Base-by-base conservation (phyloP, 2,329 filamentous ascomycete genomes). In the Colletotrichum endophyticum region DNA sequence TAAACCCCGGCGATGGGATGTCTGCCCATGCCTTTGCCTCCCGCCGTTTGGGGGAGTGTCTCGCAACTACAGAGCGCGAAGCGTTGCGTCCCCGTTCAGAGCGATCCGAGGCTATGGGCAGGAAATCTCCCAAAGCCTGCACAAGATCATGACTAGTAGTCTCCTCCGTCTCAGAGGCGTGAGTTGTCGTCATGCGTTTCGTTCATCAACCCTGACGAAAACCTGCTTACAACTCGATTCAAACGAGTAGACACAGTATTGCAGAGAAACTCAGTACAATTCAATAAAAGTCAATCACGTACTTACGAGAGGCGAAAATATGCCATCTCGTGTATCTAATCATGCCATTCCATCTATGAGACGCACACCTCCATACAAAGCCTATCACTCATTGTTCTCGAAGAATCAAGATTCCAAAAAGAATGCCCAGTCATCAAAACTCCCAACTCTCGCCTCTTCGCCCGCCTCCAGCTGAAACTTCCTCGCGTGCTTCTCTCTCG, bases 321-420 rank as follows among this genome's bases (percentile, higher is more conserved):
- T 64, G 70, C 56, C 73, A 73, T 76, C 70, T 34, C 32, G 70
- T 63, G 28, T 68, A 27, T 36, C 32, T 44, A 8, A 22, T 25
- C 61, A 56, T 59, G 70, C 30, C 73, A 57, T 76, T 73, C 56
- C 44, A 76, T 73, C 39, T 32, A 62, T 76, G 59, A 70, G 74
- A 76, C 27, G 74, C 49, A 66, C 57, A 36, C 16, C n/a, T 61
- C 64, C 69, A 68, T 16, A 44, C 57, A 32, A 34, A 30, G 25
- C 15, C 63, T 13, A 7, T 39, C 63, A 11, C 25, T 4, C 27
- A 12, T 53, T 53, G 53, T 73, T 75, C 68, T 61, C 53, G 68
- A 75, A 66, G 28, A 49, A 36, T 2, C 22, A 12, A 63, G 44
- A 53, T 53, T 53, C 44, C 44, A 62, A 59, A 30, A 28, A 39